Percentiles rank a stretch among this genome's conserved stretches.
These are phyloP conservation scores for Arachnomyces sp. DNA, from an alignment of 2,329 filamentous ascomycete species.

Conservation along the genomic window DNA sequence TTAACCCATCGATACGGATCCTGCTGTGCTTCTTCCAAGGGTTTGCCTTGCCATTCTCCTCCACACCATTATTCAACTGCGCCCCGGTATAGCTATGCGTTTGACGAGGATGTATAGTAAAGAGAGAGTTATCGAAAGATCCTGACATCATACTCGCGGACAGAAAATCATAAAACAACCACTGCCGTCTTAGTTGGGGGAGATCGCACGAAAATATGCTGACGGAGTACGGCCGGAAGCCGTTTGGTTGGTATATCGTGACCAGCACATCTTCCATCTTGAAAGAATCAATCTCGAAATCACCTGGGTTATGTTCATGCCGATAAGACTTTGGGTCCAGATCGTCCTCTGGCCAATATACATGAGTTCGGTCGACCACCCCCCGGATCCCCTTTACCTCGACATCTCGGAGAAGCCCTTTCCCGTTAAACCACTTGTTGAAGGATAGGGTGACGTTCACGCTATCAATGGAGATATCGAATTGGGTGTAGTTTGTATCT, in stretches of 20 bases:
- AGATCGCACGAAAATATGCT: conserved; percentile 96
- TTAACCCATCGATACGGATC: conserved; percentile 84
- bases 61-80: conserved; percentile 48
- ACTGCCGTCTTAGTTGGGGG: conserved; percentile 86
- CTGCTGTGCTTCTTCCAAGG: conserved; percentile 95
- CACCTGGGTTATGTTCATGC: conserved; percentile 79
- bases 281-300: conserved; percentile 96
- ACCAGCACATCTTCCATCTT: conserved; percentile 90
- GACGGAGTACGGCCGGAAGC: conserved; percentile 88
- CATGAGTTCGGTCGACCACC: conserved; percentile 80
- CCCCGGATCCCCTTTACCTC: conserved; percentile 90
- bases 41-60: conserved; percentile 57
- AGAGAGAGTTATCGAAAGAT: conserved; percentile 88
- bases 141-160: conserved; percentile 95
- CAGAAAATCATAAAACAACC: conserved; percentile 95
- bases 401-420: conserved; percentile 82
- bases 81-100: conserved; percentile 69
- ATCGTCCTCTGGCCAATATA: conserved; percentile 61
- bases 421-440: conserved; percentile 98
- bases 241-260: conserved; percentile 80
- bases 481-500: conserved; percentile 96
- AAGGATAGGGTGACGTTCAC: conserved; percentile 96
- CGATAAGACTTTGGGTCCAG: conserved; percentile 80
- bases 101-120: conserved; percentile 92
- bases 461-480: conserved; percentile 87